Base-by-base conservation (phyloP, 75 land plant genomes). In the Ceratopteris richardii region DNA sequence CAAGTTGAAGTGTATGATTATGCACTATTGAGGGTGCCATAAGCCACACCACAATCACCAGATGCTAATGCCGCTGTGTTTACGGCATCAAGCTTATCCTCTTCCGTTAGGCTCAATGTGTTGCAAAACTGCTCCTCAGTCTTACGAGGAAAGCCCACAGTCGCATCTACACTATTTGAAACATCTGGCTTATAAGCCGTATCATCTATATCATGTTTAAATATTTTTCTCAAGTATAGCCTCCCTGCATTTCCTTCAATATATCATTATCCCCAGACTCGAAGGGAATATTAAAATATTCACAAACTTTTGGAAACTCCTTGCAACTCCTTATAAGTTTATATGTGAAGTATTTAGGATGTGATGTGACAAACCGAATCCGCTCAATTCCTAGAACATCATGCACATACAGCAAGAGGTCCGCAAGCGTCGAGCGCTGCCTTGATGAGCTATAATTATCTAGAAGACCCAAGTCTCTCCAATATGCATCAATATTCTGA, bases 341-440 rank as follows among this genome's bases (percentile, higher is more conserved):
- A 25, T 52, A 25, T 23, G 54, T 52, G 28, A 52, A 52, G 25
- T 52, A 52, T 52, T 52, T 52, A 3, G 54, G 54, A 52, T 52
- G 54, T 7, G 54, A 52, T 52, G 54, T 52, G 5, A 52, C 54
- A 52, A 52, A 52, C 27, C 54, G 24, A 26, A 52, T 52, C 1
- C 54, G 54, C 28, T 52, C 54, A 52, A 52, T 52, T 24, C 54
- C 54, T 14, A 28, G 54, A 52, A 52, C 54, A 52, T 52, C 54
- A 52, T 52, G 54, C 7, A 52, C 23, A 26, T 52, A 52, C 9
- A 52, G 54, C 29, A 52, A 14, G 24, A 52, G 54, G 13, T 52
- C 54, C 1, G 54, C 54, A 22, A 52, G 54, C 14, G 54, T 52
- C 54, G 28, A 52, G 25, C 54, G 54, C 28, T 26, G 25, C 54